Percentiles rank a stretch among this genome's conserved stretches.
phyloP scores from a whole-genome alignment of 805 yeast species.

The Torulaspora maleeae region DNA sequence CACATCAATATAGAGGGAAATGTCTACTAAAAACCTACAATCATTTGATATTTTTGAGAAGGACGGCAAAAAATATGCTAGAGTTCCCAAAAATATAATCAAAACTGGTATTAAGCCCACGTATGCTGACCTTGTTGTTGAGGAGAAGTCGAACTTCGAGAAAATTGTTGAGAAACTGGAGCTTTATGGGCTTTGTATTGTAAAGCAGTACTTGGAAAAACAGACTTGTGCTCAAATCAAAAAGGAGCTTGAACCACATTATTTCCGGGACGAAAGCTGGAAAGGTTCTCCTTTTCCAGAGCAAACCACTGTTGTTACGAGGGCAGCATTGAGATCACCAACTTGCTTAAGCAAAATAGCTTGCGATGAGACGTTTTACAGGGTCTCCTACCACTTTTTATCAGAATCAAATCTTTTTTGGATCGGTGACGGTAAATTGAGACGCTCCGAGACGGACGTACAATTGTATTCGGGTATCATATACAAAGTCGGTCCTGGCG shows the following conservation, averaged over 20 bases:
- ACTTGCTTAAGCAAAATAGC: constrained; percentile 15
- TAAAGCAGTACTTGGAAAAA: constrained; percentile 18
- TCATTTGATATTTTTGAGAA: constrained; percentile 9
- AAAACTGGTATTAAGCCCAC: background rate
- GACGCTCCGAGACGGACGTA: constrained; percentile 20
- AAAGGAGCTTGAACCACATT: constrained; percentile 24
- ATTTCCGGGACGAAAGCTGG: constrained; percentile 24
- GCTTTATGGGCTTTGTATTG: constrained; percentile 28
- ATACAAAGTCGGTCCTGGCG: constrained; percentile 32
- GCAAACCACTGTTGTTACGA: constrained; percentile 25
- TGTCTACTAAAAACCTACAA: constrained; percentile 11
- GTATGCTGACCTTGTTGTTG: constrained; percentile 5
- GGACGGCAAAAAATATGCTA: constrained; percentile 11
- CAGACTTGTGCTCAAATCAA: constrained; percentile 15
- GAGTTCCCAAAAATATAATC: constrained; percentile 8
- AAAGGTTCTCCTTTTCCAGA: constrained; percentile 27
- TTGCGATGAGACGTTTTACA: constrained; percentile 9
- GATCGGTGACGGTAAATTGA: constrained; percentile 17
- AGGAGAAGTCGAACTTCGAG: constrained; percentile 4
- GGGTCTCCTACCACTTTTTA: constrained; percentile 13
- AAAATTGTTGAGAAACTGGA: constrained; percentile 18
- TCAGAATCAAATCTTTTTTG: constrained; percentile 18
- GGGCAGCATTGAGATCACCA: constrained; percentile 19
- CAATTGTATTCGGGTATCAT: constrained; percentile 28
- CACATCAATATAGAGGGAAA: background rate